Evolutionary conservation across 192 early-diverging fungal genomes (phyloP).

Genomic region (Coemansia sp.): DNA sequence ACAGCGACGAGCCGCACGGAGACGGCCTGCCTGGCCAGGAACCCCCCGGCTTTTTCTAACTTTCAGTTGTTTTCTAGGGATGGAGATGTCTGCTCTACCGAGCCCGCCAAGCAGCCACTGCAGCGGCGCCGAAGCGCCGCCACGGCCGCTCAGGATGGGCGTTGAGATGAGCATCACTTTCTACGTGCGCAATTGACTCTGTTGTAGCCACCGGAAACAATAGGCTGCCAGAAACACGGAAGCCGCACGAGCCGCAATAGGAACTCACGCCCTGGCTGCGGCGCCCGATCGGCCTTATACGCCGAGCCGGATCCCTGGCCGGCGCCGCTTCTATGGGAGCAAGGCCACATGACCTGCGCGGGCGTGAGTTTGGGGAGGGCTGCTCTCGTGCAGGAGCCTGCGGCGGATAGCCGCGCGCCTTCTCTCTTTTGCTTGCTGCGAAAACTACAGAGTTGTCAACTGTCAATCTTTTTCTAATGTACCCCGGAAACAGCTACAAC

Average conservation of each 20-base stretch:
- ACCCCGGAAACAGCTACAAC: constrained; percentile 26
- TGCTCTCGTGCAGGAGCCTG: too few relatives aligned
- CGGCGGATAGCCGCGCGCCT: too few relatives aligned
- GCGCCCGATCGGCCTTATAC: too few relatives aligned
- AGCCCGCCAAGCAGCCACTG: constrained; percentile 20
- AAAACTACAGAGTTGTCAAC: too few relatives aligned
- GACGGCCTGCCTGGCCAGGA: background rate
- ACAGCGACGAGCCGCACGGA: constrained; percentile 26
- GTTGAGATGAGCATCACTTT: constrained; percentile 39
- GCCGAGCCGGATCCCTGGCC: too few relatives aligned
- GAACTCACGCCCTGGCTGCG: background rate
- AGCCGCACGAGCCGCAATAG: constrained; percentile 42
- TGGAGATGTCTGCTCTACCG: constrained; percentile 34
- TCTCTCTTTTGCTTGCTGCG: background rate
- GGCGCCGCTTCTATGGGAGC: too few relatives aligned
- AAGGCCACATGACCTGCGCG: background rate
- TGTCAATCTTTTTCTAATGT: constrained; percentile 16
- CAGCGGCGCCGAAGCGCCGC: constrained; percentile 3
- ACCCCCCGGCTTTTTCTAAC: background rate
- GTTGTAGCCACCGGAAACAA: constrained; percentile 12
- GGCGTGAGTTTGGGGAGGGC: background rate
- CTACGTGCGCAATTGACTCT: constrained; percentile 43
- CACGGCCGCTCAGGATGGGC: constrained; percentile 20
- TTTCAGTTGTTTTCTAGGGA: too few relatives aligned
- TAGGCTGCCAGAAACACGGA: constrained; percentile 38